A percentile compares a stretch with the other conserved stretches of the same genome.
Evolutionary conservation across 2,329 filamentous ascomycete species (phyloP).

Genomic region (Thielaviopsis punctulata): DNA sequence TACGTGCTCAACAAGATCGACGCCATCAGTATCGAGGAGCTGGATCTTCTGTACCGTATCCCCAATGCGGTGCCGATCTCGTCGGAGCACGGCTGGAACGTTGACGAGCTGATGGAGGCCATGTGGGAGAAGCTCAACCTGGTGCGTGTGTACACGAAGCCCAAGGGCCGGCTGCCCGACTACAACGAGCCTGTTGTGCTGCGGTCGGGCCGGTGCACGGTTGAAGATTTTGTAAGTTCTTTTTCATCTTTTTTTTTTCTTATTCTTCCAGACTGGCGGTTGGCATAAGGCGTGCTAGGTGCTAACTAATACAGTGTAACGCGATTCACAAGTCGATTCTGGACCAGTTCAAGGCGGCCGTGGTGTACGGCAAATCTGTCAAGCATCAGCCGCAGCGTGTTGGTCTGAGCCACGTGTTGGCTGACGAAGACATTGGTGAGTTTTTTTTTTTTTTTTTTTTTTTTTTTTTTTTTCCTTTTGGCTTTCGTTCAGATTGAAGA

Average conservation of each 20-base stretch:
- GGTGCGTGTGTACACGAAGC: constrained; percentile 90
- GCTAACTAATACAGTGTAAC: constrained; percentile 51
- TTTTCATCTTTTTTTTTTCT: not conserved
- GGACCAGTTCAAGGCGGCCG: constrained; percentile 85
- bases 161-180: constrained; percentile 86
- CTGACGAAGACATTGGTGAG: constrained; percentile 98
- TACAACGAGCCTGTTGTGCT: constrained; percentile 85
- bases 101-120: constrained; percentile 88
- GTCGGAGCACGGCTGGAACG: constrained; percentile 93
- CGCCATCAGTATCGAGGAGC: constrained; percentile 90
- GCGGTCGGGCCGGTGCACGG: constrained; percentile 62
- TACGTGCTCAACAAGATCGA: constrained; percentile 99
- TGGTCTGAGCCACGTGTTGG: constrained; percentile 76
- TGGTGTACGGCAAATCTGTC: constrained; percentile 94
- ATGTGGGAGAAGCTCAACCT: constrained; percentile 98
- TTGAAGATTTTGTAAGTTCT: constrained; percentile 84
- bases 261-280: not conserved
- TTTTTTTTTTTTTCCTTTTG: not conserved
- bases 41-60: constrained; percentile 90
- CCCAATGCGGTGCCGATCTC: constrained; percentile 95
- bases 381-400: constrained; percentile 98
- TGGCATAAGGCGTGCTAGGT: not conserved
- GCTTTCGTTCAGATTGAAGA: not conserved
- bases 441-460: constrained; percentile 41
- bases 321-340: constrained; percentile 91